Conservation (phyloP, 2,329 filamentous ascomycete species). For the Scedosporium aurantiacum region DNA sequence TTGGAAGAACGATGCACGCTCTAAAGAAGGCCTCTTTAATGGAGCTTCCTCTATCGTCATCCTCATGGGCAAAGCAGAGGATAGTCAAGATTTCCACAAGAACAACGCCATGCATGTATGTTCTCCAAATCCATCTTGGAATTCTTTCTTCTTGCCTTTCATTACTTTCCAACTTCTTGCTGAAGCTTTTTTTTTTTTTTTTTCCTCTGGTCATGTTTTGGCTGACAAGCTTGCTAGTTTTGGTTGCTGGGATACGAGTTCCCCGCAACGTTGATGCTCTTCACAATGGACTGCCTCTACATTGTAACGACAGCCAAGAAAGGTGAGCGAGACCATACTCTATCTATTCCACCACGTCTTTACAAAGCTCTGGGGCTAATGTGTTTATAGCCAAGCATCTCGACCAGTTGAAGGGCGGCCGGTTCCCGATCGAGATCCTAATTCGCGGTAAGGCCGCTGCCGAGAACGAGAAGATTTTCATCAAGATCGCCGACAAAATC, state of each 20-base stretch:
- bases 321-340: constrained; percentile 41
- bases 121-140: neutral
- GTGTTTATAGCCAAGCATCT: constrained; percentile 67
- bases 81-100: constrained; percentile 80
- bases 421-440: constrained; percentile 83
- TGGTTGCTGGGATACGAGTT: constrained; percentile 99
- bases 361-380: constrained; percentile 8
- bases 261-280: constrained; percentile 84
- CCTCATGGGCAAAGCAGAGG: constrained; percentile 90
- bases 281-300: constrained; percentile 80
- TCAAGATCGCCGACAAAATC: constrained; percentile 73
- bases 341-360: neutral
- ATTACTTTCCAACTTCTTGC: too few relatives aligned
- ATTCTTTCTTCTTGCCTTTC: neutral
- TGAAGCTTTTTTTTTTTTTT: neutral
- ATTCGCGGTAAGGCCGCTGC: constrained; percentile 85
- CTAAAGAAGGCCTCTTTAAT: constrained; percentile 72
- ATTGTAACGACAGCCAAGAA: constrained; percentile 96
- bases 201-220: neutral
- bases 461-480: constrained; percentile 83
- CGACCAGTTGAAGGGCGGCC: constrained; percentile 82
- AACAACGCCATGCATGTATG: constrained; percentile 91
- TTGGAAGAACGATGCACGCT: constrained; percentile 94
- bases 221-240: constrained; percentile 48
- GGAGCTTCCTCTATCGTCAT: constrained; percentile 80